Conservation (phyloP, 2,329 filamentous ascomycete genomes). For the Fusarium caatingaense region DNA sequence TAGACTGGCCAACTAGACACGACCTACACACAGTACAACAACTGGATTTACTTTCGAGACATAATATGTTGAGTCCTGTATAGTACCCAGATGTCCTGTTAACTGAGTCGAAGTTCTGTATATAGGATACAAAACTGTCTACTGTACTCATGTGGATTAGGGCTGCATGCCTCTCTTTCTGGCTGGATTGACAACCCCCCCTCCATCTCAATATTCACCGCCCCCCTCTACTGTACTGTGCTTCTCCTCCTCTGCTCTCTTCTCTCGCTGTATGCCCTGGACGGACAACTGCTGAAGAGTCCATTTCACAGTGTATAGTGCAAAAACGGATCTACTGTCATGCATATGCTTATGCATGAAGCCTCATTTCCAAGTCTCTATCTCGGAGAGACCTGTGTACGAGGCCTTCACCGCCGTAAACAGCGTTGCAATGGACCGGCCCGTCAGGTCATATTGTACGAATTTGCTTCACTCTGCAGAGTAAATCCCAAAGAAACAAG, state of each 20-base stretch:
- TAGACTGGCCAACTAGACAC: neutral
- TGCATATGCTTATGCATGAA: constrained; percentile 20
- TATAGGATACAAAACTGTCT: constrained; percentile 8
- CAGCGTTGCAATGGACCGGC: constrained; percentile 17
- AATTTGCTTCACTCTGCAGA: neutral
- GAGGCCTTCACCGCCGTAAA: constrained; percentile 28
- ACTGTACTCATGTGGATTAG: constrained; percentile 26
- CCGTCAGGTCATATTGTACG: constrained; percentile 2
- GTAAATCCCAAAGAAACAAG: neutral
- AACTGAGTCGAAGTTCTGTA: neutral
- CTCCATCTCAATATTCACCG: constrained; percentile 24
- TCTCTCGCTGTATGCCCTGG: constrained; percentile 8
- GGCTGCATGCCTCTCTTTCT: constrained; percentile 34
- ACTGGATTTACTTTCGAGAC: neutral
- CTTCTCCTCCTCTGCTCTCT: constrained; percentile 1
- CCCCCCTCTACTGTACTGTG: constrained; percentile 1
- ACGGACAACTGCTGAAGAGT: constrained; percentile 3
- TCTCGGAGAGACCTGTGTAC: constrained; percentile 14
- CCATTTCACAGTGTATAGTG: neutral
- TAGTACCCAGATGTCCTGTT: neutral
- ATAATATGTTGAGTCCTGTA: neutral
- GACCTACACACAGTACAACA: neutral
- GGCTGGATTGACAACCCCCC: constrained; percentile 31
- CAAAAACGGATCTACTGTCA: constrained; percentile 20
- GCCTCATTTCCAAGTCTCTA: constrained; percentile 29